Conservation (phyloP, 129 eudicot species). For the Tagetes erecta region DNA sequence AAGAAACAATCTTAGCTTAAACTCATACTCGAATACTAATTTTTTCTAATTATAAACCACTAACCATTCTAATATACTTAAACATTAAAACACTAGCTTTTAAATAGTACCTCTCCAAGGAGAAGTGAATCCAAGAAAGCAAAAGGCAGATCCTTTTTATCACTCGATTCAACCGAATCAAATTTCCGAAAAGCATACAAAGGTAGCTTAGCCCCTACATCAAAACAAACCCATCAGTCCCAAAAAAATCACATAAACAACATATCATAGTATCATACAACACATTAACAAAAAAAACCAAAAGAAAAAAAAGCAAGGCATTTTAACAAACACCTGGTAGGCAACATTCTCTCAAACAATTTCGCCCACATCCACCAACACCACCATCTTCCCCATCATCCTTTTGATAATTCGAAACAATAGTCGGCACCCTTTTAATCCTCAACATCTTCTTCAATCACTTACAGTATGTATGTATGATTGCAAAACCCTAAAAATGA, state of each 20-base stretch:
- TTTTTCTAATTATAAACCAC: too few relatives aligned
- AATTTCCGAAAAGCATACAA: conserved; percentile 68
- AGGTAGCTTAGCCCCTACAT: conserved; percentile 84
- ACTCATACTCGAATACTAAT: neutral
- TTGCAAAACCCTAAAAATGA: neutral
- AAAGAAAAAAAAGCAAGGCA: neutral
- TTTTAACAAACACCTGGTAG: conserved; percentile 67
- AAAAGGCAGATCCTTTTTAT: conserved; percentile 61
- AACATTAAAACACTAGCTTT: neutral
- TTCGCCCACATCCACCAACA: conserved; percentile 78
- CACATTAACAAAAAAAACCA: neutral
- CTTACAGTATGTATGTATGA: neutral
- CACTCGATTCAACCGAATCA: conserved; percentile 36
- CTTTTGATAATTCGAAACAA: conserved; percentile 91
- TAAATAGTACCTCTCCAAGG: conserved; percentile 75
- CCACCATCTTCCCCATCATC: conserved; percentile 70
- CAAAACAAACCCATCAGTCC: conserved; percentile 6
- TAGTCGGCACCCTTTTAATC: conserved; percentile 97
- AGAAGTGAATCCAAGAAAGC: conserved; percentile 87
- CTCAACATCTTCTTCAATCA: conserved; percentile 55
- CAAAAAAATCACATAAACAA: conserved; percentile 1
- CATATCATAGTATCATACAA: neutral
- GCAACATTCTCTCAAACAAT: conserved; percentile 89
- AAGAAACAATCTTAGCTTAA: conserved; percentile 23
- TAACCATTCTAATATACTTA: too few relatives aligned